phyloP scores from a whole-genome alignment of 2,329 filamentous ascomycete species.

The Aspergillus quadricinctus region DNA sequence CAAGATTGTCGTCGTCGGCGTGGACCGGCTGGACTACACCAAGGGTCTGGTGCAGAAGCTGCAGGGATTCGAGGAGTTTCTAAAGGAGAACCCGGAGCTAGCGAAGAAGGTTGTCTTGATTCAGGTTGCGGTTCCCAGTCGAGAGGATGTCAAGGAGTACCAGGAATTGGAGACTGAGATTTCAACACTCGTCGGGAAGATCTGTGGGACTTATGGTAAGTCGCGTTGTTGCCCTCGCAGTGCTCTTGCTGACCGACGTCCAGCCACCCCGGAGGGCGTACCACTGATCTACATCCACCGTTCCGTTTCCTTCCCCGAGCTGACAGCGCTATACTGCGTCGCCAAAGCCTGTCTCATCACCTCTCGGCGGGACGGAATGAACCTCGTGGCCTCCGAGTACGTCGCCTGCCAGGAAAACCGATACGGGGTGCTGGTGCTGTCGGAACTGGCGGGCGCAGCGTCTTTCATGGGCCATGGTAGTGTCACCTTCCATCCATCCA shows the following conservation, averaged over 20 bases:
- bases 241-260: background rate
- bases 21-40: constrained; percentile 93
- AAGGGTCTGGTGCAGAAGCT: constrained; percentile 94
- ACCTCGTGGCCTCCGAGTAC: constrained; percentile 94
- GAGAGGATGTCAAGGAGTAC: constrained; percentile 86
- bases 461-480: constrained; percentile 78
- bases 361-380: constrained; percentile 93
- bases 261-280: constrained; percentile 88
- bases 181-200: constrained; percentile 86
- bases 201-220: constrained; percentile 81
- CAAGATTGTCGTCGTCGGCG: constrained; percentile 86
- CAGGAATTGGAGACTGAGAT: constrained; percentile 87
- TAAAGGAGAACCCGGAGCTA: constrained; percentile 89
- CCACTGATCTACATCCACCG: constrained; percentile 96
- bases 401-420: constrained; percentile 83
- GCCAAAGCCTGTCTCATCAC: constrained; percentile 85
- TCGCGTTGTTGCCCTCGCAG: background rate
- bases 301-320: constrained; percentile 85
- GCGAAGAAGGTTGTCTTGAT: constrained; percentile 89
- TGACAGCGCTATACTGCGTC: constrained; percentile 83
- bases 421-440: constrained; percentile 87
- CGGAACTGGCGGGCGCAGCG: constrained; percentile 91
- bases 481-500: constrained; percentile 91
- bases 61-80: constrained; percentile 84
- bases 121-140: constrained; percentile 84